Base-by-base conservation (phyloP, 768 basidiomycete genomes). In the Auricularia sp. region DNA sequence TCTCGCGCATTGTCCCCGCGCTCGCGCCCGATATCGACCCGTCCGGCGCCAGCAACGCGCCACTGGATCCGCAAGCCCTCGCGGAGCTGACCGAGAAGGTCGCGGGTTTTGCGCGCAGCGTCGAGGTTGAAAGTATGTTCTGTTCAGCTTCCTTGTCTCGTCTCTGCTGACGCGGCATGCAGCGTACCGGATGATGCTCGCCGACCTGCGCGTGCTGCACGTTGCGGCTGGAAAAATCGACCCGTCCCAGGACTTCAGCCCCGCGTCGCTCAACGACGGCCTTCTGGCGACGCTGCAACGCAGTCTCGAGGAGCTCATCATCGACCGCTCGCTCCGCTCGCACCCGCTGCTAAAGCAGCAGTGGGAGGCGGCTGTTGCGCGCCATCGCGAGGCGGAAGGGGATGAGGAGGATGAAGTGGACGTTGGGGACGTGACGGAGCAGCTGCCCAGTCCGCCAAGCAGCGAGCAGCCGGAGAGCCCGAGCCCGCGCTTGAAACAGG, bases 1-100 rank as follows among this genome's bases (percentile, higher is more conserved):
- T 92, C 10, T 83, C 82, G 16, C 79, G 87, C 21, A 84, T 93
- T 4, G 83, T 83, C 0, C 91, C 91, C 0, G 82, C 83, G 36
- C 76, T 93, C 64, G 81, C 85, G 66, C 83, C 86, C 21, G 42
- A 47, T 16, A 23, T 21, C 16, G 64, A 21, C 56, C 18, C 12
- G 12, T 14, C 12, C 21, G 36, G 58, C 23, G 6, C 3, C 18
- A 11, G 43, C n/a, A 14, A 18, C 36, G n/a, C 3, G 8, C 23
- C 6, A 12, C n/a, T 34, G 39, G 39, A 34, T 11, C 59, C n/a
- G 44, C 43, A 44, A 43, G 14, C 18, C 23, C 53, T 60, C 64
- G 39, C 36, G 29, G 33, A 36, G 29, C 8, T 14, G 56, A 58
- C 10, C 34, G 51, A 61, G 33, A 34, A 56, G 47, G 16, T 35